Conservation (phyloP, 768 basidiomycete species). For the Cyathus striatus region DNA sequence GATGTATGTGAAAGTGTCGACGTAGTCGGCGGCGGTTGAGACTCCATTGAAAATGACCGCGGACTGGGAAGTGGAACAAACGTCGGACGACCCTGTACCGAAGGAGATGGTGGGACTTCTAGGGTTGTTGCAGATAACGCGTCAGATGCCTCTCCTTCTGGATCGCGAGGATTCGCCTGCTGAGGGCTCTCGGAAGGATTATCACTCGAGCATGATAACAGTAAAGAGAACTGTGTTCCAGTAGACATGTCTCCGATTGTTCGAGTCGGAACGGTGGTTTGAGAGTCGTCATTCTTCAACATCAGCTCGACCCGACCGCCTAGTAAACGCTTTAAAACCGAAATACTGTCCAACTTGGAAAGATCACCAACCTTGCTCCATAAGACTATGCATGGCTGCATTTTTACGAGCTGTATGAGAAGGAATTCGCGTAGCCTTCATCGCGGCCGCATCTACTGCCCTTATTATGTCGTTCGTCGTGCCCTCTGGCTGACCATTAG, state of each 20-base stretch:
- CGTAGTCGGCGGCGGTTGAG: slow-evolving; percentile 14
- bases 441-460: slow-evolving; percentile 23
- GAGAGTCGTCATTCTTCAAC: slow-evolving; percentile 32
- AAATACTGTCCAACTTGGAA: slow-evolving; percentile 3
- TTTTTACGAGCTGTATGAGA: slow-evolving; percentile 23
- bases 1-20: slow-evolving; percentile 18
- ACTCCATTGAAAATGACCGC: slow-evolving; percentile 23
- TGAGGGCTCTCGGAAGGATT: neutral
- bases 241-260: slow-evolving; percentile 37
- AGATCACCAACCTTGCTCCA: slow-evolving; percentile 38
- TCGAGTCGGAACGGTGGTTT: slow-evolving; percentile 28
- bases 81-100: slow-evolving; percentile 22
- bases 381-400: slow-evolving; percentile 57
- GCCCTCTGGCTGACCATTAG: neutral
- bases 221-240: slow-evolving; percentile 20
- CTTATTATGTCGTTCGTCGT: slow-evolving; percentile 10
- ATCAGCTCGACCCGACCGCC: slow-evolving; percentile 57
- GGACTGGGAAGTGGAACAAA: slow-evolving; percentile 31
- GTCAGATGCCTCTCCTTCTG: slow-evolving; percentile 1
- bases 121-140: neutral
- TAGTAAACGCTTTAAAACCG: slow-evolving; percentile 12
- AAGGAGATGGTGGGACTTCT: neutral
- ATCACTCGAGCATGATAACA: slow-evolving; percentile 1
- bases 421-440: slow-evolving; percentile 18
- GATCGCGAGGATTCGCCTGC: too few relatives aligned